Percentiles rank a stretch among this genome's conserved stretches.
Conservation (phyloP, 2,329 filamentous ascomycete species). For the Coleophoma eucalyptorum region DNA sequence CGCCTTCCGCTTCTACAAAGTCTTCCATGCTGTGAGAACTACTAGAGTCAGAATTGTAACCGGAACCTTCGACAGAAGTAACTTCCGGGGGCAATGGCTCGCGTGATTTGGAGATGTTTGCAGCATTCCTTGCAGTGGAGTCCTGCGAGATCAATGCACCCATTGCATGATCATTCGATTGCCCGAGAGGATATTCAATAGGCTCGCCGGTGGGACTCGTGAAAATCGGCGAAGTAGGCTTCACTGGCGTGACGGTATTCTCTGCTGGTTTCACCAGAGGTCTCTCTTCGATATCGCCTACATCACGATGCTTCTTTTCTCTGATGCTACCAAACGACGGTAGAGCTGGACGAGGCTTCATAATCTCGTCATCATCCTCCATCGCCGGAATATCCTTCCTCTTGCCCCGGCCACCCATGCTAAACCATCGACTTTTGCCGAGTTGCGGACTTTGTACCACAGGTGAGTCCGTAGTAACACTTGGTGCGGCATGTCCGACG, state of each 20-base stretch:
- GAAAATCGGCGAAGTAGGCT: constrained; percentile 20
- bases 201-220: constrained; percentile 15
- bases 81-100: constrained; percentile 69
- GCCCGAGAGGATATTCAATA: constrained; percentile 20
- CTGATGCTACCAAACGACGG: constrained; percentile 74
- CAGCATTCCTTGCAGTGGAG: constrained; percentile 45
- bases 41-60: constrained; percentile 55
- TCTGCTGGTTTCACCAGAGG: constrained; percentile 53
- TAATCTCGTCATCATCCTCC: constrained; percentile 65
- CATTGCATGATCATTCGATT: constrained; percentile 57
- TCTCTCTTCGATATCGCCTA: constrained; percentile 46
- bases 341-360: constrained; percentile 71
- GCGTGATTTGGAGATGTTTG: constrained; percentile 53
- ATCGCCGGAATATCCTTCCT: constrained; percentile 44
- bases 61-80: constrained; percentile 63
- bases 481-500: constrained; percentile 42
- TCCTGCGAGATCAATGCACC: constrained; percentile 54
- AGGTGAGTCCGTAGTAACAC: constrained; percentile 35
- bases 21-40: constrained; percentile 37
- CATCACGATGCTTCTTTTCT: constrained; percentile 55
- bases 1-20: constrained; percentile 14
- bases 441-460: constrained; percentile 33
- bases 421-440: constrained; percentile 48
- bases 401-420: constrained; percentile 44
- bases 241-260: constrained; percentile 23